phyloP scores from a whole-genome alignment of 768 basidiomycete genomes.

The Pleurotus tuoliensis region DNA sequence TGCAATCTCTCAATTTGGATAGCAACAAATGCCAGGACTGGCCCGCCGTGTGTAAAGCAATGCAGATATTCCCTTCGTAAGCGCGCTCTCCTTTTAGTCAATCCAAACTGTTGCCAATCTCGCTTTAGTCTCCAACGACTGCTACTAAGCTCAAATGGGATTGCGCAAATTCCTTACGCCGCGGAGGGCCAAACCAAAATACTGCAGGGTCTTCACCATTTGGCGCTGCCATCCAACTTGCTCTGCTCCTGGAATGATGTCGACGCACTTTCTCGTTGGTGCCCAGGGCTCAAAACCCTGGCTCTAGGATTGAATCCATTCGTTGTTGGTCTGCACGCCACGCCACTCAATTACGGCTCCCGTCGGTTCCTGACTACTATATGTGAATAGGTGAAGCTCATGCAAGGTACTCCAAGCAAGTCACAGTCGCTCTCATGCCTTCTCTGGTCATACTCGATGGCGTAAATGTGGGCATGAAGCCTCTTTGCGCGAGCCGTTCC shows the following conservation, averaged over 20 bases:
- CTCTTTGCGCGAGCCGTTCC: constrained; percentile 5
- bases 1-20: constrained; percentile 67
- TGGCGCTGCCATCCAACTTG: constrained; percentile 62
- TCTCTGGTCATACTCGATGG: constrained; percentile 62
- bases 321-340: constrained; percentile 39
- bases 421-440: constrained; percentile 67
- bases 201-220: constrained; percentile 42
- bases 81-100: constrained; percentile 18
- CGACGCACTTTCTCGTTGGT: constrained; percentile 66
- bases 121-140: constrained; percentile 55
- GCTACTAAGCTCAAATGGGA: constrained; percentile 60
- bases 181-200: constrained; percentile 15
- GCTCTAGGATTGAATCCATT: constrained; percentile 64
- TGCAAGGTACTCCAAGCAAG: constrained; percentile 45
- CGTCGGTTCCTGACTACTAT: constrained; percentile 7
- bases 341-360: neutral
- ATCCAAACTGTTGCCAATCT: constrained; percentile 9
- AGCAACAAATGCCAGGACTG: constrained; percentile 60
- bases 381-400: constrained; percentile 29
- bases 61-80: constrained; percentile 45
- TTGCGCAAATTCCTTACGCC: constrained; percentile 47
- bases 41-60: constrained; percentile 40
- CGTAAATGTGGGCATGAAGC: constrained; percentile 42
- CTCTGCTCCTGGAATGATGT: constrained; percentile 58
- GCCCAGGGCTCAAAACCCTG: constrained; percentile 60